Evolutionary conservation across 2,329 filamentous ascomycete genomes (phyloP).

Genomic region (Epichloe gansuensis): DNA sequence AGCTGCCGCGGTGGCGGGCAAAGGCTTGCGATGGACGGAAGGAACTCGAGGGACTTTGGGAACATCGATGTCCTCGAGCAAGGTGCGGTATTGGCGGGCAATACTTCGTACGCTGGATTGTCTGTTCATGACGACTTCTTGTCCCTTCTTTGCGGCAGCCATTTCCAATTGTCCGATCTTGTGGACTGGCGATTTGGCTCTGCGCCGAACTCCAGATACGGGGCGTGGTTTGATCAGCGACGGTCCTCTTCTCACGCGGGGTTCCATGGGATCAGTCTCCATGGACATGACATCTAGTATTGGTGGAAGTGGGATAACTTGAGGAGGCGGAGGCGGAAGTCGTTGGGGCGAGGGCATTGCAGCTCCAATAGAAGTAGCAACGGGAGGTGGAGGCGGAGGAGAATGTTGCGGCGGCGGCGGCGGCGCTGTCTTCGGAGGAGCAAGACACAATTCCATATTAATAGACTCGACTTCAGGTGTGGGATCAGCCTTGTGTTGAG

Average conservation of each 20-base stretch:
- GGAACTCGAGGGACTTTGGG: slow-evolving; percentile 17
- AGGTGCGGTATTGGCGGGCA: slow-evolving; percentile 37
- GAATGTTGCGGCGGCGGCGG: neutral
- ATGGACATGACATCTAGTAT: neutral
- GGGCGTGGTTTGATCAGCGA: slow-evolving; percentile 3
- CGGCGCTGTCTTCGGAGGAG: neutral
- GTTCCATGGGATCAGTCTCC: neutral
- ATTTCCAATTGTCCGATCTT: slow-evolving; percentile 37
- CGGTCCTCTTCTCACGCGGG: slow-evolving; percentile 1
- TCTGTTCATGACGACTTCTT: slow-evolving; percentile 16
- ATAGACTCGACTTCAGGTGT: neutral
- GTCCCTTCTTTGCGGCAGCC: slow-evolving; percentile 11
- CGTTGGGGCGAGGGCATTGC: neutral
- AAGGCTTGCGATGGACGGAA: slow-evolving; percentile 14
- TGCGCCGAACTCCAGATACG: slow-evolving; percentile 14
- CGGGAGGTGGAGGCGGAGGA: neutral
- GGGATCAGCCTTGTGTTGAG: neutral
- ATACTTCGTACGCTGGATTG: slow-evolving; percentile 34
- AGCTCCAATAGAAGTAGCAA: neutral
- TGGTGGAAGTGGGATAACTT: neutral
- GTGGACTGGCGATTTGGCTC: slow-evolving; percentile 39
- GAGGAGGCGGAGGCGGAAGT: neutral
- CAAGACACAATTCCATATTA: neutral
- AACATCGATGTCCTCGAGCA: slow-evolving; percentile 27
- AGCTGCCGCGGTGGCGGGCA: neutral